Evolutionary conservation across 2,329 filamentous ascomycete genomes (phyloP), one percentile per base, ranked within the genome.

Genomic region (Phoma sp.): DNA sequence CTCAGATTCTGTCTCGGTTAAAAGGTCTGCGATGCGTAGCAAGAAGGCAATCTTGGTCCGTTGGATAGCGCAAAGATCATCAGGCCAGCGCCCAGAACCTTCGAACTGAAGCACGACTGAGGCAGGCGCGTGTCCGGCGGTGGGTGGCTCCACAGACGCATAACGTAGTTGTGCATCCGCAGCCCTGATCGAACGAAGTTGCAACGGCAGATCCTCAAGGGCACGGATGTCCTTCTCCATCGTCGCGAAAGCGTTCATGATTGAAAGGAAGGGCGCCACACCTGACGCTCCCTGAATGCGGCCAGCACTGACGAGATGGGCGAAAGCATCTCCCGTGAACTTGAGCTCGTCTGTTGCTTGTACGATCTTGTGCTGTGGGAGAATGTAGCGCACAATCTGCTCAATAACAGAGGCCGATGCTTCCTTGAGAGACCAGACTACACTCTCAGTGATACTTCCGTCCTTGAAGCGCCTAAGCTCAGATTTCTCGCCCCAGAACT

Each of bases 391-490:
- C 41, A 92, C 78, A 55, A 98, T 95, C 63, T 96, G 92, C 68
- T 92, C 85, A 47, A 92, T 85, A 19, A 96, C 85, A 6, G 88
- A 85, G 29, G 78, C 79, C 1, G 86, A 79, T 1, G 84, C 80
- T 50, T 84, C 82, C 61, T 87, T 84, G 2, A 82, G 58, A 2
- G 76, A 82, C 95, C 95, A 99, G 19, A 96, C 88, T 27, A 98
- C 80, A 68, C 91, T 96, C 75, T 99, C 96, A 8, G 92, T 82
- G 62, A 99, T 97, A 65, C 89, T 94, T 21, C 95, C 95, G 69
- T 98, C 92, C 67, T 93, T 96, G 81, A 99, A 99, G 19, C 95
- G 90, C 61, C 95, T 86, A 40, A 99, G 82, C 74, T 99, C 95
- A 1, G 95, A 86, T 73, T 95, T 96, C 9, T 94, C 89, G 6